Evolutionary conservation across 2,329 filamentous ascomycete genomes (phyloP).

Genomic region (Talaromyces sp.): DNA sequence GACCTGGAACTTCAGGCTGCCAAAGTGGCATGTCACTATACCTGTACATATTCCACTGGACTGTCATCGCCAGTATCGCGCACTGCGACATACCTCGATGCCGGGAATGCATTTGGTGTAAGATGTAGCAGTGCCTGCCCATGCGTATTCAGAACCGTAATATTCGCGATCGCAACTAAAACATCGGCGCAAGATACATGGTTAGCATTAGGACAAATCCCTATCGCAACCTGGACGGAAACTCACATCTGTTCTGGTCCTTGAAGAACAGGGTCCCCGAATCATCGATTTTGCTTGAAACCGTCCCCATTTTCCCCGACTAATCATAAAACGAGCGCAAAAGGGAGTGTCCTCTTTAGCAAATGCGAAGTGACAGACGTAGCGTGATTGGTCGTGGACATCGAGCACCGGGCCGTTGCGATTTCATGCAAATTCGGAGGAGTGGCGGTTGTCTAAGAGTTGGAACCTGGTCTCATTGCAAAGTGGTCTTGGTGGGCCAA

Average conservation of each 20-base stretch:
- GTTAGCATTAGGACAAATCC: background rate
- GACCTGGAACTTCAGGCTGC: background rate
- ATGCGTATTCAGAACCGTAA: conserved; percentile 75
- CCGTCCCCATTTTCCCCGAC: conserved; percentile 72
- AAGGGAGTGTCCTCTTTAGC: background rate
- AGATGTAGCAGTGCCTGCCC: conserved; percentile 74
- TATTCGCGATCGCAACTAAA: conserved; percentile 79
- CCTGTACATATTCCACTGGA: conserved; percentile 89
- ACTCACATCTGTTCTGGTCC: conserved; percentile 86
- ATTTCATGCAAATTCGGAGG: conserved; percentile 1
- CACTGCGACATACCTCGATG: conserved; percentile 69
- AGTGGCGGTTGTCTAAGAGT: conserved; percentile 9
- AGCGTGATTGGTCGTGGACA: background rate
- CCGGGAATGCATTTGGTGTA: conserved; percentile 81
- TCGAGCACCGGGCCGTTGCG: background rate
- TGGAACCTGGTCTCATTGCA: background rate
- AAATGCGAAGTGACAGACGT: background rate
- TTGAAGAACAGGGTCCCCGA: conserved; percentile 73
- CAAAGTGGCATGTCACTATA: conserved; percentile 38
- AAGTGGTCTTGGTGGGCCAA: background rate
- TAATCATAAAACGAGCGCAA: background rate
- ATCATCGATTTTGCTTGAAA: conserved; percentile 85
- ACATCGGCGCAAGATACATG: background rate
- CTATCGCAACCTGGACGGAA: background rate
- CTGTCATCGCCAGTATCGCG: conserved; percentile 69